These are phyloP conservation scores for Trichoderma sp. DNA, from an alignment of 2,329 filamentous ascomycete species.

Conservation along the genomic window DNA sequence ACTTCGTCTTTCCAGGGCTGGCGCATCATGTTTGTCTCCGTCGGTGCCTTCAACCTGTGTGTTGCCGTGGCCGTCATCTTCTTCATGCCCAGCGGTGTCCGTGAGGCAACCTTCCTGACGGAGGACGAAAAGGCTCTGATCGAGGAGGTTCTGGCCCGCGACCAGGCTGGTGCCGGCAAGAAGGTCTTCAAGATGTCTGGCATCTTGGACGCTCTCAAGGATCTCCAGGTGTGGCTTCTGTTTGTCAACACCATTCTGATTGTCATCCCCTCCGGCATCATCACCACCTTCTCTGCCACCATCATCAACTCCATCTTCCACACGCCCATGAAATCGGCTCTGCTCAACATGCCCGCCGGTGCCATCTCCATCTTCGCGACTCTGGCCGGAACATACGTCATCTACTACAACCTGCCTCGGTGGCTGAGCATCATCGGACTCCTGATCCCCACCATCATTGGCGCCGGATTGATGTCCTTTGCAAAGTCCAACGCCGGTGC, in stretches of 20 bases:
- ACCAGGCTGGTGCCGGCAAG: constrained; percentile 42
- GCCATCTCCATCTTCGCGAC: constrained; percentile 30
- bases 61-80: constrained; percentile 43
- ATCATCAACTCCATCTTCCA: constrained; percentile 37
- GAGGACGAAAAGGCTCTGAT: constrained; percentile 37
- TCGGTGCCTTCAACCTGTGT: constrained; percentile 45
- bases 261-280: constrained; percentile 34
- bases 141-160: constrained; percentile 56
- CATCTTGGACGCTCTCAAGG: constrained; percentile 40
- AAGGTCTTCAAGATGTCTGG: constrained; percentile 40
- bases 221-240: constrained; percentile 43
- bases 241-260: constrained; percentile 28
- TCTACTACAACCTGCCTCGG: constrained; percentile 29
- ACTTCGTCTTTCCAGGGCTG: constrained; percentile 37
- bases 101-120: constrained; percentile 24
- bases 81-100: constrained; percentile 40
- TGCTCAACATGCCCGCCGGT: constrained; percentile 40
- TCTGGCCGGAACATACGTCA: constrained; percentile 25
- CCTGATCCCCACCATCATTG: constrained; percentile 26
- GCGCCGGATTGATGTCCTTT: constrained; percentile 31
- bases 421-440: constrained; percentile 28
- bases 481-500: constrained; percentile 30
- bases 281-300: constrained; percentile 32
- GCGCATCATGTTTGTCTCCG: constrained; percentile 52
- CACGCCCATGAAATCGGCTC: constrained; percentile 38